Evolutionary conservation across 352 stramenopile genomes (phyloP).

Genomic region (Globisporangium yorkense): DNA sequence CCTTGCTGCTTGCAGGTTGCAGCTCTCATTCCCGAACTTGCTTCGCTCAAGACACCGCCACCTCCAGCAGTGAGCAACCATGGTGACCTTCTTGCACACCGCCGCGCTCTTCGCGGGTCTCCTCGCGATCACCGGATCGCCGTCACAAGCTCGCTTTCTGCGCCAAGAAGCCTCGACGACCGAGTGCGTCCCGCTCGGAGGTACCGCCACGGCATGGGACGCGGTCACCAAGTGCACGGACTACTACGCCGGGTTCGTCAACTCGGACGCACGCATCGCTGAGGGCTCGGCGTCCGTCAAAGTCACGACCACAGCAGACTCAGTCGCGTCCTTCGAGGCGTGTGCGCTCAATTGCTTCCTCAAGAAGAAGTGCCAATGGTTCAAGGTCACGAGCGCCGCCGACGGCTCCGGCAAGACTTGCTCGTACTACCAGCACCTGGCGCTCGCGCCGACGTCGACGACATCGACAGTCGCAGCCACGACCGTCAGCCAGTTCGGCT

Average conservation of each 20-base stretch:
- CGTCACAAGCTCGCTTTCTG: not conserved
- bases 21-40: not conserved
- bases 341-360: constrained; percentile 25
- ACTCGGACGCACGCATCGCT: constrained; percentile 17
- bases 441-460: constrained; percentile 4
- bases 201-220: constrained; percentile 19
- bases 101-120: not conserved
- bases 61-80: not conserved
- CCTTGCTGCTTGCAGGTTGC: not conserved
- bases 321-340: constrained; percentile 15
- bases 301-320: constrained; percentile 4
- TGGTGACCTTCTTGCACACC: not conserved
- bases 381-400: constrained; percentile 17
- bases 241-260: constrained; percentile 24
- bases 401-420: constrained; percentile 19
- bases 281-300: constrained; percentile 19
- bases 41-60: not conserved
- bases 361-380: constrained; percentile 28
- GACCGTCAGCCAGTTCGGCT: constrained; percentile 19
- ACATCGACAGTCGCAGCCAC: constrained; percentile 9
- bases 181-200: constrained; percentile 9
- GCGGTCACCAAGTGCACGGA: constrained; percentile 19
- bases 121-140: not conserved
- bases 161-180: not conserved
- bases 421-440: constrained; percentile 25